A percentile compares a stretch with the other conserved stretches of the same genome.
Conservation (phyloP, 805 yeast genomes). For the Nakazawaea peltata region DNA sequence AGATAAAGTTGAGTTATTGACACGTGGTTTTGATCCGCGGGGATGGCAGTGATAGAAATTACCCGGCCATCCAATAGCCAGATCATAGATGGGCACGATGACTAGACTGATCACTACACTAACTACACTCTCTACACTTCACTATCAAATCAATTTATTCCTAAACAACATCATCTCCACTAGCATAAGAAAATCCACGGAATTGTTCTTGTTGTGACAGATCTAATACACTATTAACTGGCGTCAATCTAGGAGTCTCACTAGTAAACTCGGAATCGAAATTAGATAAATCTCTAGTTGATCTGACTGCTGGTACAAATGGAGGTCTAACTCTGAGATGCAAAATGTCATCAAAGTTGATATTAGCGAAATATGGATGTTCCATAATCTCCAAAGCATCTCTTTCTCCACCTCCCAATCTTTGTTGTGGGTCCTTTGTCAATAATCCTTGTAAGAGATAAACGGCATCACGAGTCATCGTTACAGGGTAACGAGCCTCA, state of each 20-base stretch:
- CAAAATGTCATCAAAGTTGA: constrained; percentile 82
- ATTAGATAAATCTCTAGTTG: constrained; percentile 86
- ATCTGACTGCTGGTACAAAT: constrained; percentile 76
- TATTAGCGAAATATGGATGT: constrained; percentile 87
- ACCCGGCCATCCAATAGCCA: too few relatives aligned
- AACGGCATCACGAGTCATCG: constrained; percentile 95
- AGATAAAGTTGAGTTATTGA: too few relatives aligned
- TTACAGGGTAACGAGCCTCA: constrained; percentile 94
- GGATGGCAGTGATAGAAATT: too few relatives aligned
- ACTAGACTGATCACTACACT: too few relatives aligned
- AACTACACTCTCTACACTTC: too few relatives aligned
- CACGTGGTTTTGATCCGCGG: too few relatives aligned
- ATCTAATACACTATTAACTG: constrained; percentile 81
- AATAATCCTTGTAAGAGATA: constrained; percentile 85
- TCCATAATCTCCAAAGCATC: constrained; percentile 94
- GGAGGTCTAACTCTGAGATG: constrained; percentile 75
- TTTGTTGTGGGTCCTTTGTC: constrained; percentile 77
- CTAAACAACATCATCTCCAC: constrained; percentile 35
- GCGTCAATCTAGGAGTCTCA: constrained; percentile 91
- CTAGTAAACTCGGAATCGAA: constrained; percentile 93
- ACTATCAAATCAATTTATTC: too few relatives aligned
- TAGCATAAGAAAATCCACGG: constrained; percentile 90
- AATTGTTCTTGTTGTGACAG: constrained; percentile 91
- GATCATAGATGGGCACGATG: too few relatives aligned
- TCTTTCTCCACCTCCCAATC: constrained; percentile 80